Evolutionary conservation across 345 rosid genomes (phyloP).

Genomic region (Cardamine resedifolia): DNA sequence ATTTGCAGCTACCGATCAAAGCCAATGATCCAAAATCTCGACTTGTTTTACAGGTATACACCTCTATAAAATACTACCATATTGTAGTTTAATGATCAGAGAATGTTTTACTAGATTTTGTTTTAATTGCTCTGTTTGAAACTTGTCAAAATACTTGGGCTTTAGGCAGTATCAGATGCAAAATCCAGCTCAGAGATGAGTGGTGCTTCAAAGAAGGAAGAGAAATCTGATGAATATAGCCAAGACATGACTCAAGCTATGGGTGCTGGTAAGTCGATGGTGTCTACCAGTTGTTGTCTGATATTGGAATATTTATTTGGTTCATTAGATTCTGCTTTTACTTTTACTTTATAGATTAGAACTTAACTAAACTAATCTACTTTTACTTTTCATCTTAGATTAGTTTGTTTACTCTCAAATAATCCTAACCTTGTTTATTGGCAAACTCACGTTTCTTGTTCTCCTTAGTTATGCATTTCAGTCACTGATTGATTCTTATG

Average conservation of each 20-base stretch:
- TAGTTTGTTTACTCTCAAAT: background rate
- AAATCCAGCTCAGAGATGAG: conserved; percentile 56
- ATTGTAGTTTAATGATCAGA: background rate
- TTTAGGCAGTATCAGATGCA: conserved; percentile 68
- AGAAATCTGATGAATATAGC: conserved; percentile 76
- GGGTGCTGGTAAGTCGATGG: conserved; percentile 78
- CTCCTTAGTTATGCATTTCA: background rate
- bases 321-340: background rate
- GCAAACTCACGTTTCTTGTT: background rate
- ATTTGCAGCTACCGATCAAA: conserved; percentile 53
- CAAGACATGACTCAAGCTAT: conserved; percentile 94
- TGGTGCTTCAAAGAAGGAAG: conserved; percentile 48
- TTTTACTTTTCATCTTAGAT: background rate
- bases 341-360: no score
- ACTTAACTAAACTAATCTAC: background rate
- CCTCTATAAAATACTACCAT: background rate
- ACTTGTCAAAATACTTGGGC: background rate
- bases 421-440: background rate
- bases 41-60: conserved; percentile 55
- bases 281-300: background rate
- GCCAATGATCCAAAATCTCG: conserved; percentile 34
- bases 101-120: background rate
- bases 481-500: background rate
- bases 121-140: background rate
- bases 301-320: conserved; percentile 24